phyloP scores from a whole-genome alignment of 2,329 filamentous ascomycete species.

The Phyllosticta paracitricarpa region DNA sequence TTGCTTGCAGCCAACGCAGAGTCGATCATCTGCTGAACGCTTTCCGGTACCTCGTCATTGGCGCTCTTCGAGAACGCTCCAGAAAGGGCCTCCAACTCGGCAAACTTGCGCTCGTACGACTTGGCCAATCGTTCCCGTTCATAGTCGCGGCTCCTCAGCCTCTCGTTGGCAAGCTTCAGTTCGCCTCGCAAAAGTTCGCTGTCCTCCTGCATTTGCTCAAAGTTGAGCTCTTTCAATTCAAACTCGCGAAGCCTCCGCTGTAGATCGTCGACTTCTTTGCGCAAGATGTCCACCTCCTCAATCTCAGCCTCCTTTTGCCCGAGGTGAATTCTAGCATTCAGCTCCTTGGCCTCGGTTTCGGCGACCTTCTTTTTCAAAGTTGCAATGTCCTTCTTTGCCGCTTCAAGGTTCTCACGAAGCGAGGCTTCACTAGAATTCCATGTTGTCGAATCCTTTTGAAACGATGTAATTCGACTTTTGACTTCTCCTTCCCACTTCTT shows the following conservation, averaged over 20 bases:
- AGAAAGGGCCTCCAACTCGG: constrained; percentile 25
- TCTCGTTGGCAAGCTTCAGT: constrained; percentile 49
- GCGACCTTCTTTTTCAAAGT: constrained; percentile 57
- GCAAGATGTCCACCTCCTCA: constrained; percentile 51
- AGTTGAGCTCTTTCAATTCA: constrained; percentile 54
- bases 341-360: constrained; percentile 58
- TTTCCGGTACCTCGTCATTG: constrained; percentile 25
- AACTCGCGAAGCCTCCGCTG: constrained; percentile 52
- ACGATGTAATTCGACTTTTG: constrained; percentile 52
- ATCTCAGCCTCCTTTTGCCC: constrained; percentile 52
- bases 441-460: constrained; percentile 61
- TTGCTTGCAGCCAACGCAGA: constrained; percentile 38
- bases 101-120: constrained; percentile 39
- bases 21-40: constrained; percentile 39
- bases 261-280: constrained; percentile 49
- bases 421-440: constrained; percentile 49
- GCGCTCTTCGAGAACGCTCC: constrained; percentile 16
- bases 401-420: constrained; percentile 49
- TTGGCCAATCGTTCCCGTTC: constrained; percentile 39
- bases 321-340: constrained; percentile 53
- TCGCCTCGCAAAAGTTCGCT: constrained; percentile 50
- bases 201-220: constrained; percentile 47
- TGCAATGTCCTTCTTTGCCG: constrained; percentile 49
- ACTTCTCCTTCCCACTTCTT: constrained; percentile 72
- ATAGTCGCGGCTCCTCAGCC: constrained; percentile 43